phyloP scores from a whole-genome alignment of 176 grass and related monocot species.

The Pontederia crassipes region DNA sequence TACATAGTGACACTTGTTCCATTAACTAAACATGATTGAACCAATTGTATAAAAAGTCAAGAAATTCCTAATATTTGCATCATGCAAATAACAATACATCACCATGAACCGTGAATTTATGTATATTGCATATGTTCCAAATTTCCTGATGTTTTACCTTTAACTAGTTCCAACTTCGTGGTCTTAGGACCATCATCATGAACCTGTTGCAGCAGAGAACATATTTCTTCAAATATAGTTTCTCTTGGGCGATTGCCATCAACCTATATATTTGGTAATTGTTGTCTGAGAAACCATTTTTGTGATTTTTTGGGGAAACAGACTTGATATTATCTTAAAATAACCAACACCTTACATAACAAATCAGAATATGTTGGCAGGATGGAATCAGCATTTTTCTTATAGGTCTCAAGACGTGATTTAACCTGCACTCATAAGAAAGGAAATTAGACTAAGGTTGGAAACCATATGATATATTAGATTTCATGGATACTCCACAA shows the following conservation, averaged over 20 bases:
- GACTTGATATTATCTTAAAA: background rate
- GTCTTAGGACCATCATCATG: slow-evolving; percentile 28
- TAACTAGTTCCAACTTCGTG: slow-evolving; percentile 43
- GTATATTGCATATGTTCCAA: background rate
- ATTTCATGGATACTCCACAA: too few relatives aligned
- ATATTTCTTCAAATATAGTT: slow-evolving; percentile 59
- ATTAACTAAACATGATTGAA: too few relatives aligned
- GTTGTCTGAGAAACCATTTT: slow-evolving; percentile 19
- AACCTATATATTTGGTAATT: slow-evolving; percentile 53
- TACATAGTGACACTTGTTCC: too few relatives aligned
- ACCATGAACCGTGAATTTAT: background rate
- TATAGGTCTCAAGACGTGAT: slow-evolving; percentile 73
- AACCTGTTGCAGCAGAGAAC: slow-evolving; percentile 55
- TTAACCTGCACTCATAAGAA: slow-evolving; percentile 45
- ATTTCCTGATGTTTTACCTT: slow-evolving; percentile 37
- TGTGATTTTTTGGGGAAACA: background rate
- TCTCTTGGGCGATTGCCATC: slow-evolving; percentile 66
- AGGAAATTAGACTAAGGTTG: background rate
- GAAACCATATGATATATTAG: background rate
- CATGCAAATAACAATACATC: too few relatives aligned
- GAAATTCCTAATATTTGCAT: too few relatives aligned
- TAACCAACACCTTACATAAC: slow-evolving; percentile 56
- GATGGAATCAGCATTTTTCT: slow-evolving; percentile 63
- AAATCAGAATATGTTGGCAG: slow-evolving; percentile 62
- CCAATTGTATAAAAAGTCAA: too few relatives aligned